Conservation (phyloP, 2,329 filamentous ascomycete species). For the Coccinonectria pachysandricola region DNA sequence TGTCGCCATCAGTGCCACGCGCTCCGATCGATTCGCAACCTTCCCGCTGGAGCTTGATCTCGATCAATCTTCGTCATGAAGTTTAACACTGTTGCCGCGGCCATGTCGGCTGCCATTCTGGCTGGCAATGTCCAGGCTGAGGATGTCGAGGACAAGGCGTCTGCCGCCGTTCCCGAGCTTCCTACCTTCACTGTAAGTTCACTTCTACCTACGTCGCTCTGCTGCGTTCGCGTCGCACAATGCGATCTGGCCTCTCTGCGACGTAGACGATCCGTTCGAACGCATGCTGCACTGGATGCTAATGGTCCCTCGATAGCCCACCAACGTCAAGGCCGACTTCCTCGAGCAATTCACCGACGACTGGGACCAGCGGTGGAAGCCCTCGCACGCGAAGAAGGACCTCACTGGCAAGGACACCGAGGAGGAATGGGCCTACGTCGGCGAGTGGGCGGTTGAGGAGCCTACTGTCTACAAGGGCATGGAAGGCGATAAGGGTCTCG, state of each 20-base stretch:
- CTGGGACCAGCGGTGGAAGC: conserved; percentile 90
- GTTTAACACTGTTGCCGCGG: conserved; percentile 69
- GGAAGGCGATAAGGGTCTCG: conserved; percentile 88
- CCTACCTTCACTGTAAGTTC: conserved; percentile 79
- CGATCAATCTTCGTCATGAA: conserved; percentile 60
- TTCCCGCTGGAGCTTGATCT: conserved; percentile 12
- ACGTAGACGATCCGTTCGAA: too few species aligned
- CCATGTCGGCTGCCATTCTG: conserved; percentile 62
- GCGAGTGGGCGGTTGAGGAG: conserved; percentile 95
- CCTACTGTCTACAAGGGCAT: conserved; percentile 83
- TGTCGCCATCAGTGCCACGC: conserved; percentile 2
- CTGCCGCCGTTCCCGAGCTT: conserved; percentile 52
- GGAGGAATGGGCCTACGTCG: conserved; percentile 95
- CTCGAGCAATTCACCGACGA: conserved; percentile 97
- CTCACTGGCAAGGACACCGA: conserved; percentile 61
- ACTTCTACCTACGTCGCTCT: not conserved
- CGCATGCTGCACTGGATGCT: too few species aligned
- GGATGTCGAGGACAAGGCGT: conserved; percentile 45
- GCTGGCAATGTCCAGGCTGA: conserved; percentile 61
- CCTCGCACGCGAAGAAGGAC: conserved; percentile 94
- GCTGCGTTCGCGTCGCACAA: too few species aligned
- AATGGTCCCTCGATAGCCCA: conserved; percentile 72
- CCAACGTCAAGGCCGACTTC: conserved; percentile 83
- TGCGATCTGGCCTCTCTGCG: too few species aligned
- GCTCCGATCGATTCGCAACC: conserved; percentile 2